Percentiles rank a stretch among this genome's conserved stretches.
Conservation (phyloP, 441 rosid species). For the Caryocar brasiliense region DNA sequence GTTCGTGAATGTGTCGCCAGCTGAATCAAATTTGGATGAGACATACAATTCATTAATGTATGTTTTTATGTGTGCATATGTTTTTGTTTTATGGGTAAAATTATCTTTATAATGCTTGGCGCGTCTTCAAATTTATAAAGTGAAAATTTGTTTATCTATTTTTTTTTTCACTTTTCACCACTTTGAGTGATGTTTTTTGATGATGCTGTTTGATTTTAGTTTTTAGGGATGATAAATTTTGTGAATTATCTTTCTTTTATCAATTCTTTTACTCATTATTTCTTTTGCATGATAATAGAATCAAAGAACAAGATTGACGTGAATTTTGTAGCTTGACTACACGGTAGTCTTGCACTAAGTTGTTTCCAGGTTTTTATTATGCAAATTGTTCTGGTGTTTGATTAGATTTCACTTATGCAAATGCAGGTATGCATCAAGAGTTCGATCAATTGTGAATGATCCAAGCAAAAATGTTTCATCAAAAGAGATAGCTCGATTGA, state of each 20-base stretch:
- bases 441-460: slow-evolving; percentile 77
- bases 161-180: too few relatives aligned
- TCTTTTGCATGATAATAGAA: neutral
- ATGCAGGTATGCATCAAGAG: slow-evolving; percentile 85
- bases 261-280: too few relatives aligned
- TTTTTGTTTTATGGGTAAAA: neutral
- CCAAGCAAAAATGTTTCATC: slow-evolving; percentile 78
- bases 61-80: slow-evolving; percentile 12
- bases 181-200: too few relatives aligned
- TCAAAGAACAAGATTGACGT: too few relatives aligned
- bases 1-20: slow-evolving; percentile 91
- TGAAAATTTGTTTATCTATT: neutral
- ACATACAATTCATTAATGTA: slow-evolving; percentile 80
- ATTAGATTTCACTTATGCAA: neutral
- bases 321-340: too few relatives aligned
- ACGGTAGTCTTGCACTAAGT: neutral
- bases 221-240: too few relatives aligned
- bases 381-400: neutral
- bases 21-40: slow-evolving; percentile 87
- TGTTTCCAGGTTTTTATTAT: neutral
- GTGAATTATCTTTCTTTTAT: too few relatives aligned
- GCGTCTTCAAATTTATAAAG: too few relatives aligned
- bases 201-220: too few relatives aligned
- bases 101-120: too few relatives aligned
- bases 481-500: slow-evolving; percentile 79